Base-by-base conservation (phyloP, 768 basidiomycete genomes). In the Holtermanniella nyarrowii region DNA sequence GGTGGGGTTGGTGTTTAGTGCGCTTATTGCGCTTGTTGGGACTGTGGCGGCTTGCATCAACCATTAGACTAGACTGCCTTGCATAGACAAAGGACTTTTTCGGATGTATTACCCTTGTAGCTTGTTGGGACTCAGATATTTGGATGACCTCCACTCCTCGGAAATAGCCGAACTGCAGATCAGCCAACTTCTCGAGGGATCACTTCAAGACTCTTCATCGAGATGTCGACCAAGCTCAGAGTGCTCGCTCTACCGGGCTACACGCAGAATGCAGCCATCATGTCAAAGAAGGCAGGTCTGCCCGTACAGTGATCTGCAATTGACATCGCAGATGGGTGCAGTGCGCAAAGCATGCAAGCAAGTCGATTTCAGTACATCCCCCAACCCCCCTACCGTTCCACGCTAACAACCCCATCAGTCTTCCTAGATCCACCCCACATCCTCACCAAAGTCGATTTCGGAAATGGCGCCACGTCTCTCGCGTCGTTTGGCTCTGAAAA, bases 281-380 rank as follows among this genome's bases (percentile, higher is more conserved):
- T 66, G 57, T 53, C 44, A 21, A 67, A 60, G 50, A 66, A 69
- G 60, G 67, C 61, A 20, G 13, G 39, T 16, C 22, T 27, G 13
- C 12, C 13, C 20, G 5, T 47, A n/a, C 14, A 39, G 25, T 18
- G 13, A 25, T 16, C 26, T 14, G 5, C 12, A 39, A 7, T 39
- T 49, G 5, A 42, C 23, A 2, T 11, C 27, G 39, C 39, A 69
- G 64, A 57, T 66, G 13, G 68, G 68, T 21, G 62, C 66, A 4
- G 60, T 70, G 22, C 49, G 68, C 47, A 70, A 70, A 45, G 56
- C 66, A 24, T 70, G 66, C 46, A 70, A 70, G 56, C 59, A 68
- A 41, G 64, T 66, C 24, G 66, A 68, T 46, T 68, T 68, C 47
- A 63, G 66, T 65, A 14, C 43, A 54, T 56, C 42, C 10, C 3